Evolutionary conservation across 2,329 filamentous ascomycete genomes (phyloP).

Genomic region (Ascochyta koolunga): DNA sequence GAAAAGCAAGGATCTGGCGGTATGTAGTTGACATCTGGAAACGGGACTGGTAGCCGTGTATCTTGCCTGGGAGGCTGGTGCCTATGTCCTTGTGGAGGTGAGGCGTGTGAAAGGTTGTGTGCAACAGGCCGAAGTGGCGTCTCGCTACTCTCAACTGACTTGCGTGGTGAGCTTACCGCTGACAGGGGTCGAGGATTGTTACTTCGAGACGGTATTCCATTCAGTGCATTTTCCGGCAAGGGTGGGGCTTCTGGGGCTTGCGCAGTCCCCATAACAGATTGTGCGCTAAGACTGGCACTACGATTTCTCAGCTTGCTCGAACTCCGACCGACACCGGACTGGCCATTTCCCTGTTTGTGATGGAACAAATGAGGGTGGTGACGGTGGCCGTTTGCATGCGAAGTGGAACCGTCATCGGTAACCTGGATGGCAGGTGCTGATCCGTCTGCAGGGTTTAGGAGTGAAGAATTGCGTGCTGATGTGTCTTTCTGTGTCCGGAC

Average conservation of each 20-base stretch:
- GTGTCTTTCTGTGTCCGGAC: slow-evolving; percentile 24
- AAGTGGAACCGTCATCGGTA: slow-evolving; percentile 63
- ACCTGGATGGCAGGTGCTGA: slow-evolving; percentile 76
- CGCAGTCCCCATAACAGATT: slow-evolving; percentile 28
- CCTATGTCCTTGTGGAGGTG: slow-evolving; percentile 48
- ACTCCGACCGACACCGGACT: slow-evolving; percentile 43
- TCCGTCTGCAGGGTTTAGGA: slow-evolving; percentile 35
- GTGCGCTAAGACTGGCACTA: slow-evolving; percentile 46
- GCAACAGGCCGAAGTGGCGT: slow-evolving; percentile 46
- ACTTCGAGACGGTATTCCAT: slow-evolving; percentile 23
- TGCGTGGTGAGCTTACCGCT: slow-evolving; percentile 28
- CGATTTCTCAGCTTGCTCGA: slow-evolving; percentile 49
- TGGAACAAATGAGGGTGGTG: slow-evolving; percentile 42
- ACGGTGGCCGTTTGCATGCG: slow-evolving; percentile 41
- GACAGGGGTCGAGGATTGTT: slow-evolving; percentile 30
- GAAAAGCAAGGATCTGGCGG: slow-evolving; percentile 57
- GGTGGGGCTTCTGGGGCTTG: slow-evolving; percentile 33
- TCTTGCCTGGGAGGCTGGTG: slow-evolving; percentile 53
- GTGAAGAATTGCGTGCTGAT: slow-evolving; percentile 29
- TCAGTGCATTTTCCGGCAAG: slow-evolving; percentile 26
- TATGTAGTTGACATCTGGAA: slow-evolving; percentile 43
- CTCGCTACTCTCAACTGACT: slow-evolving; percentile 42
- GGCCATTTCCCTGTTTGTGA: slow-evolving; percentile 45
- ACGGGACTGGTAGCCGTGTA: slow-evolving; percentile 49
- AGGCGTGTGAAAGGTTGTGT: slow-evolving; percentile 49